Conservation (phyloP, 2,329 filamentous ascomycete species). For the Sporothrix brunneoviolacea region DNA sequence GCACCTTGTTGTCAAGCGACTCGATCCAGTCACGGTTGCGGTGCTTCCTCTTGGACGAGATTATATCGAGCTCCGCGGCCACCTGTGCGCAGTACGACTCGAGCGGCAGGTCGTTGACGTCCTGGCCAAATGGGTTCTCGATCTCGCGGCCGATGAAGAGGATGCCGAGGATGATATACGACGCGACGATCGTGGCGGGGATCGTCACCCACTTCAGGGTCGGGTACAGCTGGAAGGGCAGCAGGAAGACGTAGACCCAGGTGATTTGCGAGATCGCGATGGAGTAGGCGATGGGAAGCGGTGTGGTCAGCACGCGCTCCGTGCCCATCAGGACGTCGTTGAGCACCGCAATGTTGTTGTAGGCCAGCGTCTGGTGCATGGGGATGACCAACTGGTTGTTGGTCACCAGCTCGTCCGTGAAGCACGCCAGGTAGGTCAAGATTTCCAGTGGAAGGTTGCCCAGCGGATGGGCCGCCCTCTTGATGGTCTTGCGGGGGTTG, state of each 20-base stretch:
- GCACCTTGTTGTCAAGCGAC: constrained; percentile 30
- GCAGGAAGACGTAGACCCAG: constrained; percentile 64
- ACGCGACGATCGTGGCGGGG: constrained; percentile 56
- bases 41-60: constrained; percentile 49
- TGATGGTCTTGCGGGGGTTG: constrained; percentile 64
- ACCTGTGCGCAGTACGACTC: constrained; percentile 61
- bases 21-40: constrained; percentile 43
- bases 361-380: constrained; percentile 45
- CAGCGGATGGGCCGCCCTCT: constrained; percentile 58
- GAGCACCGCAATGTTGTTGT: constrained; percentile 44
- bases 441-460: constrained; percentile 69
- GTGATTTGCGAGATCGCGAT: constrained; percentile 73
- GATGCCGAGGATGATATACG: constrained; percentile 67
- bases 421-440: constrained; percentile 56
- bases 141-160: constrained; percentile 62
- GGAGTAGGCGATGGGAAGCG: constrained; percentile 62
- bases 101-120: constrained; percentile 61
- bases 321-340: constrained; percentile 61
- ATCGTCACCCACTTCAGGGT: constrained; percentile 63
- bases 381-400: constrained; percentile 41
- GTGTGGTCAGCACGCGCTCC: constrained; percentile 68
- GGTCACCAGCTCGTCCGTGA: constrained; percentile 50
- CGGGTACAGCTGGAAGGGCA: constrained; percentile 64
- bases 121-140: constrained; percentile 63
- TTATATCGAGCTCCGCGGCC: constrained; percentile 56